Evolutionary conservation across 2,329 filamentous ascomycete species (phyloP).

Genomic region (Lachnellula hyalina): DNA sequence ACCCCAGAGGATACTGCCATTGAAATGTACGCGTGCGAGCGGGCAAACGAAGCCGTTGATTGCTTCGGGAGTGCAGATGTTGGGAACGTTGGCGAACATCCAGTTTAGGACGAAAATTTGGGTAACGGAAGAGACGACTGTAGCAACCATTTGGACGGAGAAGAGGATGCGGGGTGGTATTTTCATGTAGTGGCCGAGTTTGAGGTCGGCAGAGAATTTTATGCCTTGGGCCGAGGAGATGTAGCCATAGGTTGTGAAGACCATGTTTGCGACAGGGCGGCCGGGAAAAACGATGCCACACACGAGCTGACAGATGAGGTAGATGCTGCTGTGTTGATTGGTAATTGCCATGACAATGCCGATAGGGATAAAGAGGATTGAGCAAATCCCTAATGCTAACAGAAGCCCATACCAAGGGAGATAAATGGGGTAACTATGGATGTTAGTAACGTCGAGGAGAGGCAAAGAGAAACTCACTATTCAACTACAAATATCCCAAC

Average conservation of each 20-base stretch:
- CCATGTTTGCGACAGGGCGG: slow-evolving; percentile 85
- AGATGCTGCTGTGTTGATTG: slow-evolving; percentile 82
- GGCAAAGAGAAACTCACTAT: slow-evolving; percentile 53
- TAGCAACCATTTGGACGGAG: slow-evolving; percentile 71
- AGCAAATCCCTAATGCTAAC: slow-evolving; percentile 71
- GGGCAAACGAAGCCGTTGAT: slow-evolving; percentile 85
- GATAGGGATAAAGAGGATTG: slow-evolving; percentile 81
- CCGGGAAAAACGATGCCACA: slow-evolving; percentile 79
- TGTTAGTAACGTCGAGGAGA: slow-evolving; percentile 16
- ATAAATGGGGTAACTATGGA: slow-evolving; percentile 68
- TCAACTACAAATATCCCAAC: slow-evolving; percentile 81
- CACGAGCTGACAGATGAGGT: slow-evolving; percentile 79
- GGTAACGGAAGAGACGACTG: slow-evolving; percentile 69
- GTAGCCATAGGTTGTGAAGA: slow-evolving; percentile 87
- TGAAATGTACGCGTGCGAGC: slow-evolving; percentile 83
- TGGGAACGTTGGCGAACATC: slow-evolving; percentile 76
- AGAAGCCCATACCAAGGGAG: slow-evolving; percentile 83
- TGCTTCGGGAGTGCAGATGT: slow-evolving; percentile 73
- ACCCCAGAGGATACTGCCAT: slow-evolving; percentile 84
- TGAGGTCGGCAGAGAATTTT: slow-evolving; percentile 83
- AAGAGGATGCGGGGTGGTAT: slow-evolving; percentile 76
- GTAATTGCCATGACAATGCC: slow-evolving; percentile 92
- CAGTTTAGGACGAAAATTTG: slow-evolving; percentile 84
- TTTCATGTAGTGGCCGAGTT: slow-evolving; percentile 85
- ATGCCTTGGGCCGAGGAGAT: slow-evolving; percentile 85